These are phyloP conservation scores for Physcomitrellopsis africana DNA, from an alignment of 225 moss, liverwort and hornwort species.

Conservation along the genomic window DNA sequence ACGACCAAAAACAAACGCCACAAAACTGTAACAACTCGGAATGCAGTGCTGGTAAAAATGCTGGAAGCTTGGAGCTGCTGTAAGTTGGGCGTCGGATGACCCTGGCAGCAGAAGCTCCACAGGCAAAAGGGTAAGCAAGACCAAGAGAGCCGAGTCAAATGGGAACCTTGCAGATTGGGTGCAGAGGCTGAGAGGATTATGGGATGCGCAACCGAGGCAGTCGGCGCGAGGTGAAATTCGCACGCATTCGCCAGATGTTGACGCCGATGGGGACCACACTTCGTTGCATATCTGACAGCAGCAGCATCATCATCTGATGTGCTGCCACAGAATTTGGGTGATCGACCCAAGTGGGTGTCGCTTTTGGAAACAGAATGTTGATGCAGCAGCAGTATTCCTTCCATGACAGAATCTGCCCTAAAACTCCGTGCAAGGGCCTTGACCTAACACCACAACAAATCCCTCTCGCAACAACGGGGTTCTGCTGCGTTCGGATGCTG, in stretches of 20 bases:
- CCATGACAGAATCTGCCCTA: too few species aligned
- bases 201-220: not conserved
- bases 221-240: not conserved
- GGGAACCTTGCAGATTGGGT: not conserved
- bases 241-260: not conserved
- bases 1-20: too few species aligned
- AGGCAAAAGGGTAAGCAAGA: not conserved
- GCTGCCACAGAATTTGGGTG: not conserved
- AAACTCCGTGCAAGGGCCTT: too few species aligned
- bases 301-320: not conserved
- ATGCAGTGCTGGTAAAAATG: not conserved
- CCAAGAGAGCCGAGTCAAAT: not conserved
- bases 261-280: not conserved
- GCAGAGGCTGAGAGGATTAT: not conserved
- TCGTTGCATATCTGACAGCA: not conserved
- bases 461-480: too few species aligned
- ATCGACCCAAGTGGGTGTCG: not conserved
- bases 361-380: conserved; percentile 2
- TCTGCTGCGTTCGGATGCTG: too few species aligned
- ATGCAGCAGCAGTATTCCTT: too few species aligned
- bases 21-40: too few species aligned
- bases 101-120: too few species aligned
- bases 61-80: not conserved
- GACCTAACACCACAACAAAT: too few species aligned
- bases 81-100: not conserved